Conservation (phyloP, 257 asterid species). For the Coffea canephora region DNA sequence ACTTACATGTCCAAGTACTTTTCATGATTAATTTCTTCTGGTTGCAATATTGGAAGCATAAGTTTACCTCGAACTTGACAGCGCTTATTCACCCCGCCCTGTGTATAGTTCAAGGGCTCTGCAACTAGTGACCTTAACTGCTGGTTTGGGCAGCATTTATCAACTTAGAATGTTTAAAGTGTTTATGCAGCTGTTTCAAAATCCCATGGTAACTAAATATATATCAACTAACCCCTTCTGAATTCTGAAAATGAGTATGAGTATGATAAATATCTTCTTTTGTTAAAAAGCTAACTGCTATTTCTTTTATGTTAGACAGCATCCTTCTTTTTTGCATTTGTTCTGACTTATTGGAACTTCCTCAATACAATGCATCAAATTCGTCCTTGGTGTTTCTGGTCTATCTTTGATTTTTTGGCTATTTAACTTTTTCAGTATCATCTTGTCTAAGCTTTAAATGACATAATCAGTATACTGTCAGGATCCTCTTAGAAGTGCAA, state of each 20-base stretch:
- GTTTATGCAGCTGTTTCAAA: background rate
- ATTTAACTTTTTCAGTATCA: background rate
- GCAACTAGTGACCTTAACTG: background rate
- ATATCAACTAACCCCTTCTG: background rate
- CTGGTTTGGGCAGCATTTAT: conserved; percentile 1
- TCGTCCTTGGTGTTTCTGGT: background rate
- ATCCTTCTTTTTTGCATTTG: background rate
- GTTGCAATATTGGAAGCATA: background rate
- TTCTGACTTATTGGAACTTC: background rate
- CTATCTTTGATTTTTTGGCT: background rate
- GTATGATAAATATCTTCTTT: background rate
- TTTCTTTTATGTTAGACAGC: background rate
- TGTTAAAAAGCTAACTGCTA: background rate
- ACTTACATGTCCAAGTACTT: background rate
- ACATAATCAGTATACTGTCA: conserved; percentile 27
- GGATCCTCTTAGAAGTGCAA: conserved; percentile 96
- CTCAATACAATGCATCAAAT: background rate
- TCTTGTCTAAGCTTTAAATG: conserved; percentile 13
- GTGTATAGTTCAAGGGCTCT: background rate
- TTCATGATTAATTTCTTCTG: background rate
- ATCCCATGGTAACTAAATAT: background rate
- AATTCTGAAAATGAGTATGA: background rate
- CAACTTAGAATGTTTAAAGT: background rate
- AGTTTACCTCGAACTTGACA: background rate
- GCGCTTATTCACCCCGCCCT: background rate